Conservation (phyloP, 306 rosid species). For the Sindora glabra region DNA sequence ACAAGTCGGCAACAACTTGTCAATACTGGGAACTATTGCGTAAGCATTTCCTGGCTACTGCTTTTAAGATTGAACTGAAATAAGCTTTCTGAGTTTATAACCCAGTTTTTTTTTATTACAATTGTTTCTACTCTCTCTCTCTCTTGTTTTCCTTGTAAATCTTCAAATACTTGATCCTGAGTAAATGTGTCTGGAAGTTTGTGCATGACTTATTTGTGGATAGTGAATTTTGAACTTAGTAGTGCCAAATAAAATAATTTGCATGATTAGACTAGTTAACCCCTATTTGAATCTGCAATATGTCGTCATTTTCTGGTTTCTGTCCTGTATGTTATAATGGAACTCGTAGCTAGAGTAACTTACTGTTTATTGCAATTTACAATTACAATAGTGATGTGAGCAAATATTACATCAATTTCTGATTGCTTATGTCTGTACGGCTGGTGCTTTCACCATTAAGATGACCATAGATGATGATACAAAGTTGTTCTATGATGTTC, state of each 20-base stretch:
- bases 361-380: background rate
- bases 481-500: background rate
- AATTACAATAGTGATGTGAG: background rate
- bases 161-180: background rate
- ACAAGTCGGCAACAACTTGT: slow-evolving; percentile 45
- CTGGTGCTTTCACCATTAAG: background rate
- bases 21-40: slow-evolving; percentile 77
- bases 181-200: background rate
- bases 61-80: background rate
- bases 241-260: background rate
- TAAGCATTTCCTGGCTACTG: slow-evolving; percentile 34
- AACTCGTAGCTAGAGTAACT: background rate
- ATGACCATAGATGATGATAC: background rate
- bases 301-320: background rate
- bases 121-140: background rate
- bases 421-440: background rate
- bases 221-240: background rate
- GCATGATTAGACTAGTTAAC: background rate
- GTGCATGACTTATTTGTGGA: background rate
- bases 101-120: background rate
- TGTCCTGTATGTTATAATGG: background rate
- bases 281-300: background rate
- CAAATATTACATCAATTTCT: background rate
- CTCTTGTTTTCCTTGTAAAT: background rate
- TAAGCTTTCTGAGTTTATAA: background rate